A percentile compares a stretch with the other conserved stretches of the same genome.
phyloP scores from a whole-genome alignment of 768 basidiomycete genomes.

The Cyclocybe aegerita region DNA sequence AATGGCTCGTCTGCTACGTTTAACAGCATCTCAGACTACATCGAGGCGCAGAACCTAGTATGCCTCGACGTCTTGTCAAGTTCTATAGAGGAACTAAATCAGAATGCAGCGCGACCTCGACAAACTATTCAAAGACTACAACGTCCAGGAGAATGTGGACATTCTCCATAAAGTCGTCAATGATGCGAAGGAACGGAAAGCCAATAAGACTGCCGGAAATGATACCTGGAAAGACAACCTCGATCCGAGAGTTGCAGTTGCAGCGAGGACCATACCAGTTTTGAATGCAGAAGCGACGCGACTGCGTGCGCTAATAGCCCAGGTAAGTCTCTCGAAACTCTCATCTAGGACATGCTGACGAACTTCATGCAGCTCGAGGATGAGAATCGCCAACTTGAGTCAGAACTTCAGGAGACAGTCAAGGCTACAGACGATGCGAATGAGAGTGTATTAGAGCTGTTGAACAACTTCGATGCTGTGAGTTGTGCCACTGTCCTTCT shows the following conservation, averaged over 20 bases:
- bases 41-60: constrained; percentile 62
- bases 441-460: constrained; percentile 40
- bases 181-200: constrained; percentile 62
- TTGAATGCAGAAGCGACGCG: constrained; percentile 43
- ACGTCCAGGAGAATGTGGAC: constrained; percentile 70
- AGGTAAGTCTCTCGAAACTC: constrained; percentile 28
- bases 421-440: constrained; percentile 45
- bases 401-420: constrained; percentile 49
- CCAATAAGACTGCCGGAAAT: constrained; percentile 41
- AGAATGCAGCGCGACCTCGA: constrained; percentile 64
- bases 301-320: constrained; percentile 35
- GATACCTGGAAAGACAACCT: constrained; percentile 69
- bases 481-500: constrained; percentile 8
- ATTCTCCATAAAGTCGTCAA: constrained; percentile 66
- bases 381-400: constrained; percentile 49
- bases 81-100: too few relatives aligned
- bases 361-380: constrained; percentile 47
- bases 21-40: constrained; percentile 68
- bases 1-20: constrained; percentile 60
- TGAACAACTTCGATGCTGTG: constrained; percentile 58
- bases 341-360: background rate
- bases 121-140: constrained; percentile 65
- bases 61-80: too few relatives aligned
- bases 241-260: constrained; percentile 59
- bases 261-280: constrained; percentile 62